Conservation (phyloP, 805 yeast genomes). For the Wickerhamiella alocasiicola region DNA sequence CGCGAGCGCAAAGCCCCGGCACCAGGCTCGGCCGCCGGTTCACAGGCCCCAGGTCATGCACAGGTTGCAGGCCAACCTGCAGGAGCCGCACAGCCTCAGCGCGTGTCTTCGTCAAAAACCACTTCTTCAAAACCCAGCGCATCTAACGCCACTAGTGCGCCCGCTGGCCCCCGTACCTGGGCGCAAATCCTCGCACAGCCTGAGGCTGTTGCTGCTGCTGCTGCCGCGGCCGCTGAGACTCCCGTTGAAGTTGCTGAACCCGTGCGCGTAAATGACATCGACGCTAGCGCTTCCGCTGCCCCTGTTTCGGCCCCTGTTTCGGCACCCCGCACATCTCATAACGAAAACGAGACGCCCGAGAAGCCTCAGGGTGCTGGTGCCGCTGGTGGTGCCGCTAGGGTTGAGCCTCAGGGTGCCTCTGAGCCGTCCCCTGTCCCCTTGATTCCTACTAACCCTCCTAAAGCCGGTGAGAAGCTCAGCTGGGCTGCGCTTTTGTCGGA, state of each 20-base stretch:
- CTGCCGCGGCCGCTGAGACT: constrained; percentile 14
- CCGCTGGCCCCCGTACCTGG: constrained; percentile 17
- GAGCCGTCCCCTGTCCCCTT: constrained; percentile 13
- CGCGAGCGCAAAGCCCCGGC: background rate
- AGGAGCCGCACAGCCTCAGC: background rate
- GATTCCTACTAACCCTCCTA: constrained; percentile 17
- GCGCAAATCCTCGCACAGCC: constrained; percentile 15
- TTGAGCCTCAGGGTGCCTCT: constrained; percentile 15
- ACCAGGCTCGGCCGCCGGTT: constrained; percentile 5
- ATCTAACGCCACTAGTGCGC: no score
- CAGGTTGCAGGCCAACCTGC: constrained; percentile 6
- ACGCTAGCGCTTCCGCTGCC: constrained; percentile 15
- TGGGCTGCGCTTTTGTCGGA: constrained; percentile 15
- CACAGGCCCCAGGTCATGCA: no score
- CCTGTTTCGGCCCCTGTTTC: constrained; percentile 6
- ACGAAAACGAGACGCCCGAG: no score
- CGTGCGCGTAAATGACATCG: no score
- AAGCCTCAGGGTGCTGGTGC: constrained; percentile 1
- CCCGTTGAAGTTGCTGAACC: constrained; percentile 15
- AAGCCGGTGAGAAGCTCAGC: constrained; percentile 12
- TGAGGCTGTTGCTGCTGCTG: constrained; percentile 10
- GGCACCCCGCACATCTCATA: no score
- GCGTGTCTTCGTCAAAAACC: background rate
- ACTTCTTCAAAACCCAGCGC: background rate
- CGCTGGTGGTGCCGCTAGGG: constrained; percentile 12